These are phyloP conservation scores for Trypanosoma caninum DNA, from an alignment of 208 protist genomes.

Conservation along the genomic window DNA sequence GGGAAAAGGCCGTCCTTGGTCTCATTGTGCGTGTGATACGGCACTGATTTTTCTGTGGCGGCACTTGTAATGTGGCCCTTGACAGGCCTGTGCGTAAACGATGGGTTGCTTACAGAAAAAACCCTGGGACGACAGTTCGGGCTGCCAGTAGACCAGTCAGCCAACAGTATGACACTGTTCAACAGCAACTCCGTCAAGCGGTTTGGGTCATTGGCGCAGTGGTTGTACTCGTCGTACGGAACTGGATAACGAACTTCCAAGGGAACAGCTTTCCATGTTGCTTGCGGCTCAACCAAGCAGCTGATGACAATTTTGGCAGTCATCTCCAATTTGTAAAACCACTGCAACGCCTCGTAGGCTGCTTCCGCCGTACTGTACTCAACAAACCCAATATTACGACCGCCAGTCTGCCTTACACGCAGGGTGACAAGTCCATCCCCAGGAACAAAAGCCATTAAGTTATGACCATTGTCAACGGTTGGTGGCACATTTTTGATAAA, in stretches of 20 bases:
- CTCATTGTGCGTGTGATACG: too few species aligned
- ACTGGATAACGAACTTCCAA: conserved; percentile 18
- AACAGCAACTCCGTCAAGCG: conserved; percentile 29
- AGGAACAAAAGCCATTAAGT: conserved; percentile 47
- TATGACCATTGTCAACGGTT: conserved; percentile 33
- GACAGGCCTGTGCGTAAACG: too few species aligned
- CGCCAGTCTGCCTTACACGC: conserved; percentile 42
- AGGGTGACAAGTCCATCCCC: conserved; percentile 36
- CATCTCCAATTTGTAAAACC: conserved; percentile 35
- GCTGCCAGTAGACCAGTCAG: conserved; percentile 36
- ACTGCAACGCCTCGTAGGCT: conserved; percentile 37
- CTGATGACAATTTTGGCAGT: conserved; percentile 24
- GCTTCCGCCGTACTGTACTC: conserved; percentile 37
- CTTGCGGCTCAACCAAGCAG: neutral
- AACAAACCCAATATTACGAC: conserved; percentile 53
- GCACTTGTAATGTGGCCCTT: too few species aligned
- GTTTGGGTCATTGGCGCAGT: conserved; percentile 1
- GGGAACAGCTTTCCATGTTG: neutral
- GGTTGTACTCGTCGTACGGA: conserved; percentile 31
- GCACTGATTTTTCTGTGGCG: too few species aligned
- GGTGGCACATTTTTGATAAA: conserved; percentile 50
- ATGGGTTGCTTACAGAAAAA: too few species aligned
- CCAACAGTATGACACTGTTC: conserved; percentile 29
- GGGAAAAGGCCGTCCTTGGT: too few species aligned
- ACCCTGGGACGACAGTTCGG: conserved; percentile 9